Percentiles rank a stretch among this genome's conserved stretches.
Evolutionary conservation across 441 rosid species (phyloP).

Genomic region (Aquilaria agallochum): DNA sequence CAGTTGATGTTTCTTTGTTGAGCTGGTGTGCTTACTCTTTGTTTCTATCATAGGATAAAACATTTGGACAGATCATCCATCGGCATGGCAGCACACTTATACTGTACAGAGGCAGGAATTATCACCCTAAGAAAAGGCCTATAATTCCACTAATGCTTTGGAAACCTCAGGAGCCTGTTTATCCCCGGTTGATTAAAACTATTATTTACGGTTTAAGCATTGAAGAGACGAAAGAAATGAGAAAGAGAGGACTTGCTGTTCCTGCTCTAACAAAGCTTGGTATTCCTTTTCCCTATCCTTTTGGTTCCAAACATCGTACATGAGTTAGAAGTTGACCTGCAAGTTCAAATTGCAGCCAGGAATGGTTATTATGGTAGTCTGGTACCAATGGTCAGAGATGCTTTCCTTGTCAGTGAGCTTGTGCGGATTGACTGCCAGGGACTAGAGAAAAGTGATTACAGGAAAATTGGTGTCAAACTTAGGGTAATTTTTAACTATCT

Average conservation of each 20-base stretch:
- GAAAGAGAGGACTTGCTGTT: constrained; percentile 69
- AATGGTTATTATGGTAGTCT: constrained; percentile 89
- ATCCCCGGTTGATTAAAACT: constrained; percentile 81
- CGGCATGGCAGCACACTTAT: constrained; percentile 74
- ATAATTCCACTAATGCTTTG: constrained; percentile 83
- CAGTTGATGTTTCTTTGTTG: too few relatives aligned
- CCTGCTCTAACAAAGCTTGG: constrained; percentile 81
- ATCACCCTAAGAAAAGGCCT: constrained; percentile 69
- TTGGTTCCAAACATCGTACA: neutral
- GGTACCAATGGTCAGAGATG: constrained; percentile 91
- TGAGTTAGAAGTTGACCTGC: constrained; percentile 8
- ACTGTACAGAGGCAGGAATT: constrained; percentile 84
- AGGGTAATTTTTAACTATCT: constrained; percentile 45
- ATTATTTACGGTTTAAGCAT: constrained; percentile 76
- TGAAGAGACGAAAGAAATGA: constrained; percentile 79
- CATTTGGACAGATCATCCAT: constrained; percentile 70
- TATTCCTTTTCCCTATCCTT: constrained; percentile 17
- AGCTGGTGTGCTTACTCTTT: neutral
- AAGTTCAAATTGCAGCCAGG: constrained; percentile 56
- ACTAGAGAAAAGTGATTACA: constrained; percentile 77
- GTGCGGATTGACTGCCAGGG: constrained; percentile 84
- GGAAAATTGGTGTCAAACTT: constrained; percentile 89
- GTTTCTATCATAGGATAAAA: constrained; percentile 60
- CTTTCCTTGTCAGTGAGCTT: constrained; percentile 63
- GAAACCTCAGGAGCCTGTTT: constrained; percentile 90